A percentile compares a stretch with the other conserved stretches of the same genome.
Conservation (phyloP, 768 basidiomycete species). For the Termitomyces sp. region DNA sequence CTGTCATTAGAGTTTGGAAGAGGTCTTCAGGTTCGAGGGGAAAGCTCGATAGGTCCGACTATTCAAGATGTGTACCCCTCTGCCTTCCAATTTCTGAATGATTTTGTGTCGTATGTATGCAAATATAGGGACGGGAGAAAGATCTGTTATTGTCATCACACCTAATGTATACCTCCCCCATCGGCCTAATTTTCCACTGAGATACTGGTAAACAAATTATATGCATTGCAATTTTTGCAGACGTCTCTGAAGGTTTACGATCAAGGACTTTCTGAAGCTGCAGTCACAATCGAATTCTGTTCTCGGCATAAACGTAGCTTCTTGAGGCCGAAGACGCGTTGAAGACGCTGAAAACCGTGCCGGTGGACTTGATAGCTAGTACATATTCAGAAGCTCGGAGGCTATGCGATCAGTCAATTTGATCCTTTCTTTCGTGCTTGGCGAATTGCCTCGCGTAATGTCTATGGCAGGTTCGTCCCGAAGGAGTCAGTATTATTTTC, state of each 20-base stretch:
- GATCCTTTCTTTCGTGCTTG: too few relatives aligned
- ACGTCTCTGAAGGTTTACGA: neutral
- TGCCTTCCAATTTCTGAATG: neutral
- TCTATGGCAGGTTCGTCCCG: too few relatives aligned
- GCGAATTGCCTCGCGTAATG: too few relatives aligned
- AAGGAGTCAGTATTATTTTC: too few relatives aligned
- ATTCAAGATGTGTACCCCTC: neutral
- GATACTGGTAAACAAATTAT: too few relatives aligned
- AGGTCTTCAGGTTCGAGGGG: conserved; percentile 69
- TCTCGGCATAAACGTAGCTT: neutral
- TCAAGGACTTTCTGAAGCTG: neutral
- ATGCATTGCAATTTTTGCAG: neutral
- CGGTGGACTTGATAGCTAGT: too few relatives aligned
- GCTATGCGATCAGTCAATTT: too few relatives aligned
- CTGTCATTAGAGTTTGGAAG: conserved; percentile 39
- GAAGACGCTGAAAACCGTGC: too few relatives aligned
- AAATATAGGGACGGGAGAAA: neutral
- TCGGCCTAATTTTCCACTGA: neutral
- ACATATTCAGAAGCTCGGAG: too few relatives aligned
- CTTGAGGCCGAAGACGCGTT: neutral
- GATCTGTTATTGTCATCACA: neutral
- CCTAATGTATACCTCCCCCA: neutral
- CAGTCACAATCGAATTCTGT: neutral
- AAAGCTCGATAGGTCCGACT: neutral
- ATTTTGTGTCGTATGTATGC: neutral